Evolutionary conservation across 768 basidiomycete species (phyloP).

Genomic region (Tulasnella sp.): DNA sequence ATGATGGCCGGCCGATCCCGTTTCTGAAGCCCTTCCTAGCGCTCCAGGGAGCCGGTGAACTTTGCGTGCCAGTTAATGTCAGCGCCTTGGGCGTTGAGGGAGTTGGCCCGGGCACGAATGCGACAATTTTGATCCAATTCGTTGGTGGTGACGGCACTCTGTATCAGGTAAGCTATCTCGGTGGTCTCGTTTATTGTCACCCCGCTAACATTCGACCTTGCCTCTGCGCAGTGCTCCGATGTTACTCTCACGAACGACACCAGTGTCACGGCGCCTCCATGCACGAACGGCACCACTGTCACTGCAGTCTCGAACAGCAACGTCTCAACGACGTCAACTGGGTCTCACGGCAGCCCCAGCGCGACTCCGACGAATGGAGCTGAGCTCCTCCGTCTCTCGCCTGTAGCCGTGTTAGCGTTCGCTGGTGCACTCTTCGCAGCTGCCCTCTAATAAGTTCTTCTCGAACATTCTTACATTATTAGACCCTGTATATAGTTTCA

Average conservation of each 20-base stretch:
- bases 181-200: neutral
- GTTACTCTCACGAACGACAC: constrained; percentile 18
- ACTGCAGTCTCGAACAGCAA: neutral
- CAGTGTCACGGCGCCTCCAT: constrained; percentile 9
- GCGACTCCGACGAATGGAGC: neutral
- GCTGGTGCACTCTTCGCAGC: neutral
- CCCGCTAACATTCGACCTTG: neutral
- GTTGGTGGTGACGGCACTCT: constrained; percentile 68
- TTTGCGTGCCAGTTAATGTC: constrained; percentile 68
- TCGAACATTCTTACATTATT: neutral
- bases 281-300: constrained; percentile 14
- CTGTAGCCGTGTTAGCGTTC: neutral
- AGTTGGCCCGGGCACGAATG: constrained; percentile 62
- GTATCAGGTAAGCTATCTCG: constrained; percentile 52
- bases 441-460: neutral
- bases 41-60: constrained; percentile 53
- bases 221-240: constrained; percentile 8
- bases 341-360: neutral
- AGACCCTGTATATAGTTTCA: constrained; percentile 2
- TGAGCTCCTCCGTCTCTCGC: neutral
- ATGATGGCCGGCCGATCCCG: constrained; percentile 38
- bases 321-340: neutral
- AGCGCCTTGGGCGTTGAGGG: constrained; percentile 47
- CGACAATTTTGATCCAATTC: constrained; percentile 66
- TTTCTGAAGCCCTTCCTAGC: constrained; percentile 49